Evolutionary conservation across 805 yeast genomes (phyloP).

Genomic region (Myxozyma geophila): DNA sequence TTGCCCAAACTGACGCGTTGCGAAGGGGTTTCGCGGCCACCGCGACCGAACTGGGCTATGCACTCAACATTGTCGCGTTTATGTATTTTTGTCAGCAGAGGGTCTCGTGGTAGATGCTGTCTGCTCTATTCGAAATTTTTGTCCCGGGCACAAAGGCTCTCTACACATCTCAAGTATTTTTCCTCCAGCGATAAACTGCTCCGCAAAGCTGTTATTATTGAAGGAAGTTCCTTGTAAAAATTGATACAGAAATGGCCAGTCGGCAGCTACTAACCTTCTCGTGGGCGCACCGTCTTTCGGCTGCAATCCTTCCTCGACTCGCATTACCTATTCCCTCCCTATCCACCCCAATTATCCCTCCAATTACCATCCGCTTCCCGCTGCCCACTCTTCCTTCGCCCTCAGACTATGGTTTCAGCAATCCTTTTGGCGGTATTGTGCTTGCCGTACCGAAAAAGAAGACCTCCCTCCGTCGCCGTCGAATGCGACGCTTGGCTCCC

Average conservation of each 20-base stretch:
- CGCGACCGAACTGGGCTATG: not conserved
- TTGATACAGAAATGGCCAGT: not conserved
- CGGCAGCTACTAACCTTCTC: constrained; percentile 6
- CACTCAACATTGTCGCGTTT: constrained; percentile 18
- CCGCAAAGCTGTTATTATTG: no score
- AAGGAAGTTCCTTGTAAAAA: not conserved
- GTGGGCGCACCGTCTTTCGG: constrained; percentile 20
- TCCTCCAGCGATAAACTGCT: not conserved
- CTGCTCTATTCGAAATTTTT: not conserved
- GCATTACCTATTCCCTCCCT: constrained; percentile 4
- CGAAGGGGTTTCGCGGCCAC: not conserved
- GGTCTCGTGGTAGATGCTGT: not conserved
- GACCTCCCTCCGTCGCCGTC: constrained; percentile 81
- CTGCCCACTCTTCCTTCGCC: constrained; percentile 24
- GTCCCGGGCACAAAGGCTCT: not conserved
- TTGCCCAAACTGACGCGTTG: constrained; percentile 5
- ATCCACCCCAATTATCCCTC: constrained; percentile 14
- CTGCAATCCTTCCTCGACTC: constrained; percentile 17
- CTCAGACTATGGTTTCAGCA: constrained; percentile 46
- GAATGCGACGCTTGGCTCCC: constrained; percentile 81
- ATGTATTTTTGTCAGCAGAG: not conserved
- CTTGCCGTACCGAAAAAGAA: constrained; percentile 95
- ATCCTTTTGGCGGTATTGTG: constrained; percentile 61
- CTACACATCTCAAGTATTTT: not conserved
- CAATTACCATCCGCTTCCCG: constrained; percentile 28